Evolutionary conservation across 2,329 filamentous ascomycete genomes (phyloP).

Genomic region (Peltaster fructicola): DNA sequence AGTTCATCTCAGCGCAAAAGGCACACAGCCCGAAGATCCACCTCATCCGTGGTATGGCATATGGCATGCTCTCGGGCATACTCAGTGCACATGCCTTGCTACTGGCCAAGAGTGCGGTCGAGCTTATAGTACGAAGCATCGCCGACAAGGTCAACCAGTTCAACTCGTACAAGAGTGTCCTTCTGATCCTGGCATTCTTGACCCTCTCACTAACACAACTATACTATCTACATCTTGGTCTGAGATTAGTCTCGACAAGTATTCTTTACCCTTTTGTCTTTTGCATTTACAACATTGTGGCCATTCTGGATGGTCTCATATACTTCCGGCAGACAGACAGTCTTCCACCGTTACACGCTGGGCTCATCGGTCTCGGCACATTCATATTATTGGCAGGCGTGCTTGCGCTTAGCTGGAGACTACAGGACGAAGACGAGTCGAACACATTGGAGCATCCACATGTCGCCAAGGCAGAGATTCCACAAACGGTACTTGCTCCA

Average conservation of each 20-base stretch:
- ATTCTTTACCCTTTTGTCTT: conserved; percentile 94
- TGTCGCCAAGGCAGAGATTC: conserved; percentile 19
- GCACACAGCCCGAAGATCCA: conserved; percentile 24
- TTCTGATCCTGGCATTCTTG: conserved; percentile 67
- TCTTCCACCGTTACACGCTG: conserved; percentile 57
- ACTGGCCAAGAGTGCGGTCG: conserved; percentile 90
- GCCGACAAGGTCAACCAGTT: conserved; percentile 84
- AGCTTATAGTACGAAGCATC: conserved; percentile 75
- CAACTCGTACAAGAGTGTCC: conserved; percentile 86
- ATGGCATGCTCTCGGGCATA: conserved; percentile 75
- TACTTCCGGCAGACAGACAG: conserved; percentile 84
- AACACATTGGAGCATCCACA: conserved; percentile 38
- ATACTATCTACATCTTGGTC: conserved; percentile 83
- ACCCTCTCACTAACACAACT: conserved; percentile 73
- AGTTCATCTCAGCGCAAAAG: conserved; percentile 14
- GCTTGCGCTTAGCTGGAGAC: conserved; percentile 78
- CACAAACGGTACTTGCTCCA: conserved; percentile 56
- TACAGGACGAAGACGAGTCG: conserved; percentile 52
- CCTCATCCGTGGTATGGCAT: conserved; percentile 67
- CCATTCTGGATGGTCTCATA: conserved; percentile 89
- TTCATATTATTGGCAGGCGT: conserved; percentile 74
- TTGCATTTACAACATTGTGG: conserved; percentile 98
- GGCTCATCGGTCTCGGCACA: conserved; percentile 73
- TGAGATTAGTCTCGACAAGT: conserved; percentile 89
- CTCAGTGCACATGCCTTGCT: conserved; percentile 85